Percentiles rank a stretch among this genome's conserved stretches.
Evolutionary conservation across 352 stramenopile species (phyloP).

Genomic region (Pythium vanterpoolii): DNA sequence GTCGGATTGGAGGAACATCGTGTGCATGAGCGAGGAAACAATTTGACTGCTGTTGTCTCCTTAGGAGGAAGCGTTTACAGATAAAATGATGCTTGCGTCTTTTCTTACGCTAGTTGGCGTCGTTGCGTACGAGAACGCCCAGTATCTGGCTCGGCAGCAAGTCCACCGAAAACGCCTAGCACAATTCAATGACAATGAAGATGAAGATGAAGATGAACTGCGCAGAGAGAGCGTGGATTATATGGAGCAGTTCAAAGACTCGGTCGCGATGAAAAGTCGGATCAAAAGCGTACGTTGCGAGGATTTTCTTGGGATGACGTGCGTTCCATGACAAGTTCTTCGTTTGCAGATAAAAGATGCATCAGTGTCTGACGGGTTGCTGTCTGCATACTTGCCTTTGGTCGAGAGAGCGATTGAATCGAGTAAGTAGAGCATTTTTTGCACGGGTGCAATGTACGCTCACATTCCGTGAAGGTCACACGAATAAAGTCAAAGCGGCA

Average conservation of each 20-base stretch:
- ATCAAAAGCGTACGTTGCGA: slow-evolving; percentile 14
- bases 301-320: background rate
- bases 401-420: slow-evolving; percentile 11
- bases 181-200: background rate
- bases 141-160: slow-evolving; percentile 1
- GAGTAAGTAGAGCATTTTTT: background rate
- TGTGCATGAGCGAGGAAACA: background rate
- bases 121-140: slow-evolving; percentile 18
- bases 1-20: slow-evolving; percentile 1
- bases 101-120: slow-evolving; percentile 22
- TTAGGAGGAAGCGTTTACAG: slow-evolving; percentile 22
- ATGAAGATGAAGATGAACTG: background rate
- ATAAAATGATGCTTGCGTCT: background rate
- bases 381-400: slow-evolving; percentile 24
- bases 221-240: slow-evolving; percentile 9
- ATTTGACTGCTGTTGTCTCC: background rate
- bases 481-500: slow-evolving; percentile 3
- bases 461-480: background rate
- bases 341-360: slow-evolving; percentile 18
- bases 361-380: slow-evolving; percentile 19
- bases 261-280: slow-evolving; percentile 7
- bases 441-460: background rate
- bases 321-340: background rate
- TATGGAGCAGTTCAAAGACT: slow-evolving; percentile 19
- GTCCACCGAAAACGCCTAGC: background rate